A percentile compares a stretch with the other conserved stretches of the same genome.
Evolutionary conservation across 225 moss, liverwort and hornwort genomes (phyloP).

Genomic region (Anthoceros angustus): DNA sequence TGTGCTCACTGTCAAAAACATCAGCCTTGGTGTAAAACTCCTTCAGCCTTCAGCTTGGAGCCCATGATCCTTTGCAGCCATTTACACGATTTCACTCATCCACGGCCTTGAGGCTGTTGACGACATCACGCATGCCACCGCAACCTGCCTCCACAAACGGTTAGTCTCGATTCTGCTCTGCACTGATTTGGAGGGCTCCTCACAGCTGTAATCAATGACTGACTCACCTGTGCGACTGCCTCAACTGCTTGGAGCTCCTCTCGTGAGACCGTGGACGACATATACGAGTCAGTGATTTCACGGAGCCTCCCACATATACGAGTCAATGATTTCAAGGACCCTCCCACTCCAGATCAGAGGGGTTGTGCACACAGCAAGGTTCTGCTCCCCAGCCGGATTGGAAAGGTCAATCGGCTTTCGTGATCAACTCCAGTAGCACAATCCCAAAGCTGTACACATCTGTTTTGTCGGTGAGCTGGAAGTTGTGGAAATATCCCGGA

Average conservation of each 20-base stretch:
- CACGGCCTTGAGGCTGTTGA: constrained; percentile 9
- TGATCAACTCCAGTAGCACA: background rate
- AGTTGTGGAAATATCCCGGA: background rate
- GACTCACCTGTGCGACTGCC: constrained; percentile 11
- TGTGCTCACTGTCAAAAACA: background rate
- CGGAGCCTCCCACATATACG: too few relatives aligned
- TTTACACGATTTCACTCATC: constrained; percentile 14
- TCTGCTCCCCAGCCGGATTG: background rate
- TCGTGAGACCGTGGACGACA: background rate
- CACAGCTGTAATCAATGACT: background rate
- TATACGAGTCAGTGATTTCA: background rate
- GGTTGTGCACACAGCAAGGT: constrained; percentile 3
- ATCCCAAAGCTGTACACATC: constrained; percentile 4
- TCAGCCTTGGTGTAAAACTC: background rate
- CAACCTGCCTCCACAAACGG: constrained; percentile 6
- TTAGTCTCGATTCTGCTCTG: background rate
- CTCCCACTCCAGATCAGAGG: constrained; percentile 5
- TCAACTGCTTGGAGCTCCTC: background rate
- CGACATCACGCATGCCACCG: constrained; percentile 10
- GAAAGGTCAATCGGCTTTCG: background rate
- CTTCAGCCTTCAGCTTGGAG: background rate
- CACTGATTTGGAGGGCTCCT: background rate
- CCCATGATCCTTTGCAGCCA: constrained; percentile 11
- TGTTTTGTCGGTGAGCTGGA: constrained; percentile 1
- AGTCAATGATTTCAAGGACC: too few relatives aligned